Base-by-base conservation (phyloP, 441 rosid genomes). In the Arabidopsis lyrata region DNA sequence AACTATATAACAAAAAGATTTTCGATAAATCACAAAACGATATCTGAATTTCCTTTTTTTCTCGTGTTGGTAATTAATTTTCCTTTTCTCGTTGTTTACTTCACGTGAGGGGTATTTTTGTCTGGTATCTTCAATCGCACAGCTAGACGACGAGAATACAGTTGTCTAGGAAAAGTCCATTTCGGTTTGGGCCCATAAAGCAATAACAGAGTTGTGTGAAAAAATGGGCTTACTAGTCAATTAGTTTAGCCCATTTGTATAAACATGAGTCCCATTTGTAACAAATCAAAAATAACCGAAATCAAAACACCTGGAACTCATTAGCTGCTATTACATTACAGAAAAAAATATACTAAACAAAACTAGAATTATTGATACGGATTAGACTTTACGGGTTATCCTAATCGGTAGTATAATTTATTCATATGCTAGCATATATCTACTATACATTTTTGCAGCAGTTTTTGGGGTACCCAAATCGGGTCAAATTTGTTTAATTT, bases 31-130 rank as follows among this genome's bases (percentile, higher is more conserved):
- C 52, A 61, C 18, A 39, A 48, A 20, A 48, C 12, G 6, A 45
- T 58, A 41, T 29, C 41, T 59, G 47, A 31, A 6, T 38, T 68
- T 22, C 44, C 7, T 3, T 50, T 52, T 49, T 39, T 42, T 27
- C 63, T 63, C 70, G 56, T 73, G 70, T 44, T 34, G 31, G 13
- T 44, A 63, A 63, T 54, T 24, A 54, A 54, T 42, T 63, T 62
- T 20, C 38, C 10, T 15, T 24, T 54, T 24, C 6, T 73, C 12
- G 45, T 16, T 63, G 32, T 14, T 44, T 54, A 41, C 22, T 32
- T 42, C 9, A 34, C 68, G 65, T 24, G 58, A 3, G 39, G 41
- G n/a, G 22, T 18, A 31, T 32, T 32, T 71, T 54, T 53, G 68
- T 49, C 60, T 39, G 16, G n/a, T 22, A 35, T 18, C 57, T 20